These are phyloP conservation scores for Helianthus tuberosus DNA, from an alignment of 129 eudicot genomes.

Conservation along the genomic window DNA sequence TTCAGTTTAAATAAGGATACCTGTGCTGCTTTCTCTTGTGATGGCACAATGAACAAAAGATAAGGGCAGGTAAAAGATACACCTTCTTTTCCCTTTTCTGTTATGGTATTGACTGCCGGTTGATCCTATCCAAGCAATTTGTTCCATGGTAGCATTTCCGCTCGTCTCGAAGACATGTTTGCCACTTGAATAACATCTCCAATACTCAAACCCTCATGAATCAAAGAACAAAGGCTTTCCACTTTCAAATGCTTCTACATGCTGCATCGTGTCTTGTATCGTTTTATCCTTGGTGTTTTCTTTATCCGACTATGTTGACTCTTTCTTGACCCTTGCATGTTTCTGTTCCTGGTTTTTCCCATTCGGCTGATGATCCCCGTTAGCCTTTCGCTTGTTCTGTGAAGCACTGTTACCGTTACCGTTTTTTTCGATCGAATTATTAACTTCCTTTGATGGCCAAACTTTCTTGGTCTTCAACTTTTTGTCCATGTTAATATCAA, in stretches of 20 bases:
- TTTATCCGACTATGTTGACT: slow-evolving; percentile 12
- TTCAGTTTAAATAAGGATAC: no score
- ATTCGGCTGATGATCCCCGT: no score
- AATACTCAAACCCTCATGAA: slow-evolving; percentile 83
- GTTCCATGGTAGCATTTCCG: no score
- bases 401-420: slow-evolving; percentile 21
- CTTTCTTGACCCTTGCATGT: slow-evolving; percentile 28
- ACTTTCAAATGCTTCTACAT: slow-evolving; percentile 40
- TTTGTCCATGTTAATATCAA: slow-evolving; percentile 11
- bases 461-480: slow-evolving; percentile 39
- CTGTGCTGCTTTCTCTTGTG: no score
- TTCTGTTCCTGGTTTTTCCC: slow-evolving; percentile 29
- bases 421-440: slow-evolving; percentile 22
- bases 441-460: slow-evolving; percentile 30
- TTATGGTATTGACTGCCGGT: no score
- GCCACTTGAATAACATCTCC: no score
- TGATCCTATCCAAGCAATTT: no score
- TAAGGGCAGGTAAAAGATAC: no score
- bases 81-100: no score
- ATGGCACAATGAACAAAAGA: no score
- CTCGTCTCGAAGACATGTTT: no score
- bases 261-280: slow-evolving; percentile 51
- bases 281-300: slow-evolving; percentile 23
- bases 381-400: no score
- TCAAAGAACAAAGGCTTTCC: slow-evolving; percentile 59